A percentile compares a stretch with the other conserved stretches of the same genome.
Evolutionary conservation across 2,329 filamentous ascomycete species (phyloP).

Genomic region (Pseudopyrenochaeta lycopersici): DNA sequence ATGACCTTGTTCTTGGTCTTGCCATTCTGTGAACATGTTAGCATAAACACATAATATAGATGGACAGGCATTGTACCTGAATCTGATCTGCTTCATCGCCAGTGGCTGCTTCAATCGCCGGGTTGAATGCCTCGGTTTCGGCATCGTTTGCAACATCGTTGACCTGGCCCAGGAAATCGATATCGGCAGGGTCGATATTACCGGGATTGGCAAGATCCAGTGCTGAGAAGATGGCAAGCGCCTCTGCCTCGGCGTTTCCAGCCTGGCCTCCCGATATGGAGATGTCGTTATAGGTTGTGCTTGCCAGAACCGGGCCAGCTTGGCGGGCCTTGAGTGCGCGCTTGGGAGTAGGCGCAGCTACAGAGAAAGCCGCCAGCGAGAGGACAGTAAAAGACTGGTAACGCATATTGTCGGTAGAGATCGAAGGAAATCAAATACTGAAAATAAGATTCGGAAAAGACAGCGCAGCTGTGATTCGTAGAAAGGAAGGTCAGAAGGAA

Average conservation of each 20-base stretch:
- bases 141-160: constrained; percentile 64
- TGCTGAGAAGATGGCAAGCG: constrained; percentile 64
- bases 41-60: neutral
- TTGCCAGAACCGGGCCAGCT: constrained; percentile 32
- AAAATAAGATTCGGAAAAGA: too few species aligned
- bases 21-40: constrained; percentile 52
- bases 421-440: too few species aligned
- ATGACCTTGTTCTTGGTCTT: constrained; percentile 71
- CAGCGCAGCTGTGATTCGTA: constrained; percentile 38
- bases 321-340: constrained; percentile 29
- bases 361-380: constrained; percentile 35
- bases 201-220: constrained; percentile 57
- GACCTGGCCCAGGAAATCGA: constrained; percentile 62
- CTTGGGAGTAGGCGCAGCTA: constrained; percentile 35
- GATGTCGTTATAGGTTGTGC: constrained; percentile 52
- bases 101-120: constrained; percentile 60
- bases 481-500: constrained; percentile 16
- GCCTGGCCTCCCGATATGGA: constrained; percentile 62
- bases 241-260: constrained; percentile 64
- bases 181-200: constrained; percentile 58
- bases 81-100: constrained; percentile 56
- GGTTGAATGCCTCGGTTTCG: constrained; percentile 64
- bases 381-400: constrained; percentile 37
- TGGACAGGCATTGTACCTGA: constrained; percentile 19
- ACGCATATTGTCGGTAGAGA: constrained; percentile 33